Conservation (phyloP, 495 filamentous ascomycete species). For the Aspergillus haitiensis region DNA sequence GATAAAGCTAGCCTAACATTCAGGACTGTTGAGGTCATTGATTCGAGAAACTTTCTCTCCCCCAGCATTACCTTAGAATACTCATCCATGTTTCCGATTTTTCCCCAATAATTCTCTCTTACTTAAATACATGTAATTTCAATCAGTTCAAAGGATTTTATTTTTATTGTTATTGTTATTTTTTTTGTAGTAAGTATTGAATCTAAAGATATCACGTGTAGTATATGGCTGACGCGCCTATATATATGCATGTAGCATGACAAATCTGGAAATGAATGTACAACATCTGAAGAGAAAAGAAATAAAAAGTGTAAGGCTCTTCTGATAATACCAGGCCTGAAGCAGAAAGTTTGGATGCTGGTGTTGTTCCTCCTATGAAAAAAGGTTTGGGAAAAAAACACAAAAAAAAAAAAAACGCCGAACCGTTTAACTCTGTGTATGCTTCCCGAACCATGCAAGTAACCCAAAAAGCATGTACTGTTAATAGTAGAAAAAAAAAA, state of each 20-base stretch:
- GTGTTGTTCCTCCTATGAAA: neutral
- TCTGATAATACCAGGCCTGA: neutral
- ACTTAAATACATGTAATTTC: no score
- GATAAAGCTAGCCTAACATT: no score
- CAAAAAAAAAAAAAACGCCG: conserved; percentile 16
- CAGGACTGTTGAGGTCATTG: no score
- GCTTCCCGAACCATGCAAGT: conserved; percentile 12
- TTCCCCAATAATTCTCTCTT: no score
- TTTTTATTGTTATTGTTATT: no score
- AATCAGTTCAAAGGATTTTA: no score
- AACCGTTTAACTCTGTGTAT: conserved; percentile 11
- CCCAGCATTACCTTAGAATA: no score
- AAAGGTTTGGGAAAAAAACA: neutral
- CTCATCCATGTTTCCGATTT: no score
- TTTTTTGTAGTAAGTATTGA: no score
- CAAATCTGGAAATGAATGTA: conserved; percentile 3
- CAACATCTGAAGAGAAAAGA: neutral
- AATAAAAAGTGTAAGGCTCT: neutral
- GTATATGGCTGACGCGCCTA: neutral
- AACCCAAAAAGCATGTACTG: conserved; percentile 16
- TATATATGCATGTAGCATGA: conserved; percentile 4
- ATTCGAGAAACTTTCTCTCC: no score
- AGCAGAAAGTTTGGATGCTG: neutral
- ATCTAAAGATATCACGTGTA: no score
- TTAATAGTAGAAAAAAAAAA: conserved; percentile 9